Base-by-base conservation (phyloP, 805 yeast species). In the Candida multigemmis region DNA sequence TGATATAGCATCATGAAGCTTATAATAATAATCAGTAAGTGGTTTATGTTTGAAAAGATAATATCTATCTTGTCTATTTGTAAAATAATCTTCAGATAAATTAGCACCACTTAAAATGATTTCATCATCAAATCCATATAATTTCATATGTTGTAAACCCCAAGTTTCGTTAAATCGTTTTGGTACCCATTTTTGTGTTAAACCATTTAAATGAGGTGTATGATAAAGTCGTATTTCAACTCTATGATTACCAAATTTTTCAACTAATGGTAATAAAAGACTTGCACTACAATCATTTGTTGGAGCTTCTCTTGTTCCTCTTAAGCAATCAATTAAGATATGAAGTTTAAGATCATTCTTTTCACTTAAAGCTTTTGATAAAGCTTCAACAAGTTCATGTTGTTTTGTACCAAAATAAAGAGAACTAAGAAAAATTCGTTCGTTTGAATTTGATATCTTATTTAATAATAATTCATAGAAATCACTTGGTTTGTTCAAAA, bases 71-170 rank as follows among this genome's bases (percentile, higher is more conserved):
- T 91, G 98, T 37, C 98, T 73, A 51, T 89, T 79, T 3, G 94
- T 82, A 54, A 91, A 91, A 52, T 91, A 91, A 54, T 91, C 98
- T 19, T 71, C 62, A 0, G 96, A 84, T 25, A 91, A 62, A 45
- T 91, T 91, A 3, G 98, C 98, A 5, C 97, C 98, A 11, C 82
- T 71, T 17, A 91, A 63, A 12, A 91, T 69, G 22, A 91, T 74
- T 46, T 87, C 95, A 42, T 85, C 74, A 50, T 91, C 98, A 43
- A 87, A 76, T 2, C 98, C 98, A 50, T 91, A 91, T 16, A 91
- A 68, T 50, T 91, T 91, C 97, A 91, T 91, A 48, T 91, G 98
- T 51, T 91, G 98, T 27, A 91, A 65, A 0, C 98, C 98, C 56
- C 68, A 71, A 3, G 93, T 87, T 56, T 91, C 98, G 51, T 87